Evolutionary conservation across 208 protist species (phyloP).

Genomic region (Wallacemonas sp.): DNA sequence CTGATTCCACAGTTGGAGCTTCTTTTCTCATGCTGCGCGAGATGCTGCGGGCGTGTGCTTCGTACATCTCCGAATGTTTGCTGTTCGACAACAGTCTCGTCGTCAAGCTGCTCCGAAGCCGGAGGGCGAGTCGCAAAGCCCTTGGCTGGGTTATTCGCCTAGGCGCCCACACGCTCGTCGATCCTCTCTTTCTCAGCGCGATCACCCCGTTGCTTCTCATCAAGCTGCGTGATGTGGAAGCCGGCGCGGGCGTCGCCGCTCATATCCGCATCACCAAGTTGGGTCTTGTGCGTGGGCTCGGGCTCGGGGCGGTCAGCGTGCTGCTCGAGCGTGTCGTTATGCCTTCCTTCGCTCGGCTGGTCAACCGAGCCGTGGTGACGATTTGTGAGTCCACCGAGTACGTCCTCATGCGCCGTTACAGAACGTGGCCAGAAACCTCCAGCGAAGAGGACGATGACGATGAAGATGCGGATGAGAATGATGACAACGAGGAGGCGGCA

Average conservation of each 20-base stretch:
- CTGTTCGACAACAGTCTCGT: constrained; percentile 75
- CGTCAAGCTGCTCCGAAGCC: constrained; percentile 68
- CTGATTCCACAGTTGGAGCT: not conserved
- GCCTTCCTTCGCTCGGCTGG: constrained; percentile 48
- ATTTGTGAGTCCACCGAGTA: constrained; percentile 73
- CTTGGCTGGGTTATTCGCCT: constrained; percentile 65
- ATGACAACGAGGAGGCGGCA: constrained; percentile 5
- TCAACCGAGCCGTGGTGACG: constrained; percentile 66
- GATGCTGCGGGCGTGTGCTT: constrained; percentile 28
- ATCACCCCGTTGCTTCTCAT: constrained; percentile 52
- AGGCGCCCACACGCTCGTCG: constrained; percentile 59
- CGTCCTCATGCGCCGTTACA: constrained; percentile 73
- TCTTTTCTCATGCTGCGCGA: constrained; percentile 44
- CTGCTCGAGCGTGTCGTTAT: constrained; percentile 50
- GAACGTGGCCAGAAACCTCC: constrained; percentile 16
- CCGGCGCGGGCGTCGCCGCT: not conserved
- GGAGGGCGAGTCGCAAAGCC: constrained; percentile 36
- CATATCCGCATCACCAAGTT: constrained; percentile 35
- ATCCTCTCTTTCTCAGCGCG: constrained; percentile 63
- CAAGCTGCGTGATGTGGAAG: constrained; percentile 18
- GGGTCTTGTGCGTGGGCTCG: constrained; percentile 33
- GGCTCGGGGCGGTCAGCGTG: constrained; percentile 33
- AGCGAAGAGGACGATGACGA: constrained; percentile 23
- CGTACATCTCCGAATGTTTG: constrained; percentile 57
- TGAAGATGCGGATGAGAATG: constrained; percentile 12